Conservation (phyloP, 139 green algal genomes). For the Chlamydomonas sphaeroides region DNA sequence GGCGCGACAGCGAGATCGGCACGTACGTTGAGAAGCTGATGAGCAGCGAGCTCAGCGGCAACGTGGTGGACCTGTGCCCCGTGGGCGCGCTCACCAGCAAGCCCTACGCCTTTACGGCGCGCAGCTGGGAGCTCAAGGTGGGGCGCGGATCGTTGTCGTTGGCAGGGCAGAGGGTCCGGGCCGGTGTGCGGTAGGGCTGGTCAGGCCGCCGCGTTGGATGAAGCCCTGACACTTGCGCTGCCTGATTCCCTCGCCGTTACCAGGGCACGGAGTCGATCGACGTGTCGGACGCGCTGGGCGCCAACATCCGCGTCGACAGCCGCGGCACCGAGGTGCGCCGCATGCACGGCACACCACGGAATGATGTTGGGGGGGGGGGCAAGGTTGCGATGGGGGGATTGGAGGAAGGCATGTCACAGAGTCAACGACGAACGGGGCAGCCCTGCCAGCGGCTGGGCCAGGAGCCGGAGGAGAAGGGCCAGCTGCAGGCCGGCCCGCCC, state of each 20-base stretch:
- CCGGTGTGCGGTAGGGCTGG: background rate
- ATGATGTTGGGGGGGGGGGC: too few species aligned
- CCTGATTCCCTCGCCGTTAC: too few species aligned
- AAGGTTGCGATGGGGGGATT: too few species aligned
- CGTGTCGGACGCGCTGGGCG: constrained; percentile 90
- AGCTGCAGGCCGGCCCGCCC: too few species aligned
- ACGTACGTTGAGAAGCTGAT: constrained; percentile 97
- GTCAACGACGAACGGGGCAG: too few species aligned
- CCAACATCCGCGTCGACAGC: constrained; percentile 90
- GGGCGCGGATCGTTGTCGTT: background rate
- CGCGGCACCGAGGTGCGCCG: constrained; percentile 79
- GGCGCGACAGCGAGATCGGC: constrained; percentile 90
- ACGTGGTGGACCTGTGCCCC: constrained; percentile 99
- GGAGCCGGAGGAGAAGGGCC: too few species aligned
- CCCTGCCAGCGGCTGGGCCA: too few species aligned
- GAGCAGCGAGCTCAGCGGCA: constrained; percentile 92
- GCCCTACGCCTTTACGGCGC: constrained; percentile 95
- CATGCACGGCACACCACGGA: too few species aligned
- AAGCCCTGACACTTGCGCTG: too few species aligned
- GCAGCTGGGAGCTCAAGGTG: constrained; percentile 95
- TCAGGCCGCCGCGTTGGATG: background rate
- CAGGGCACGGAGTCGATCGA: constrained; percentile 92
- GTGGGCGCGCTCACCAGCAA: constrained; percentile 98
- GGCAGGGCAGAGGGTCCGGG: background rate
- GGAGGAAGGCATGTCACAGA: too few species aligned